Conservation (phyloP, 352 stramenopile genomes). For the Globisporangium rhizosaccharum region DNA sequence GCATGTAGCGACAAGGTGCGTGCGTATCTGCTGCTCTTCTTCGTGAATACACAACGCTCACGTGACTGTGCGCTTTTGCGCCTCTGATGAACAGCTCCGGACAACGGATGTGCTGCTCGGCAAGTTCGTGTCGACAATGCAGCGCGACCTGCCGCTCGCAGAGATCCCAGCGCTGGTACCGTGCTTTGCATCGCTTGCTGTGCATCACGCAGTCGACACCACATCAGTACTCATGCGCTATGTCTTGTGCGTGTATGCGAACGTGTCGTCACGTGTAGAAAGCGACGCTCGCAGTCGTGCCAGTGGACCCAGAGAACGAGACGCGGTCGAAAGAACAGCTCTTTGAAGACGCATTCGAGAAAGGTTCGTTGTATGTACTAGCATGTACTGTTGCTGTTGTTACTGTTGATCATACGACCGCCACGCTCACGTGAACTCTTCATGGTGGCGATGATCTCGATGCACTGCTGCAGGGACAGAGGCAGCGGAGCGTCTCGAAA, state of each 20-base stretch:
- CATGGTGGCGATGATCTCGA: background rate
- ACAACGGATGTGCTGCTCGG: conserved; percentile 43
- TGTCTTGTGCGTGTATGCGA: background rate
- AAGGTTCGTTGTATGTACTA: conserved; percentile 11
- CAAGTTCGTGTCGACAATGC: conserved; percentile 32
- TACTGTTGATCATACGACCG: background rate
- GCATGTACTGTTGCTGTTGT: background rate
- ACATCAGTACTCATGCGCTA: background rate
- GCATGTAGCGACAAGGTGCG: conserved; percentile 73
- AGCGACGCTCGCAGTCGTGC: conserved; percentile 55
- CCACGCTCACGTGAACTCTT: background rate
- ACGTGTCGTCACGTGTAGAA: conserved; percentile 17
- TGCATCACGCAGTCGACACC: background rate
- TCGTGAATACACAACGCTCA: background rate
- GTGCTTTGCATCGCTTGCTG: background rate
- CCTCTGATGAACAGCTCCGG: conserved; percentile 29
- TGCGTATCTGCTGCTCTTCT: background rate
- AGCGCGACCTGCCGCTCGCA: conserved; percentile 29
- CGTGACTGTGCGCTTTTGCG: background rate
- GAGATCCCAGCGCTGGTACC: conserved; percentile 44
- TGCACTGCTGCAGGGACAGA: conserved; percentile 28
- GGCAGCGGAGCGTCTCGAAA: conserved; percentile 55
- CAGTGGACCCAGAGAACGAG: conserved; percentile 26
- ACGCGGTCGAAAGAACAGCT: conserved; percentile 31
- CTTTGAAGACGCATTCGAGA: conserved; percentile 51